Percentiles rank a stretch among this genome's conserved stretches.
Evolutionary conservation across 345 rosid genomes (phyloP).

Genomic region (Eucalyptus urophylla): DNA sequence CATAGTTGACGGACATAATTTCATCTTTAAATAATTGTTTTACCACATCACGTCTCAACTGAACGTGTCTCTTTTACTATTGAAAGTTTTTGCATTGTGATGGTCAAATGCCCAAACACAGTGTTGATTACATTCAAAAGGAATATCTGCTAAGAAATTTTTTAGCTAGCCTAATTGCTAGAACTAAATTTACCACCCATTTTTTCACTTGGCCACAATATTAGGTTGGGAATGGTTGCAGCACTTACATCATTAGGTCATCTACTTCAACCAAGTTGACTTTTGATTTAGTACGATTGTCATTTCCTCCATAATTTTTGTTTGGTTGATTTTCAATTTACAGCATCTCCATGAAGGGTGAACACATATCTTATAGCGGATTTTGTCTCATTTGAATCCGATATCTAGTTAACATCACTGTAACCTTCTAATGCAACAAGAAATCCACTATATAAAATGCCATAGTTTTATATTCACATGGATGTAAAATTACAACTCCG

Average conservation of each 20-base stretch:
- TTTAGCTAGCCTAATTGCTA: neutral
- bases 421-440: neutral
- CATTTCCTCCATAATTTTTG: too few relatives aligned
- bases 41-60: too few relatives aligned
- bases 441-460: neutral
- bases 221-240: neutral
- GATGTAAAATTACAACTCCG: neutral
- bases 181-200: neutral
- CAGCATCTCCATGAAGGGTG: neutral
- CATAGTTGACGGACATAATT: too few relatives aligned
- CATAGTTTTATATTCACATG: neutral
- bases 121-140: too few relatives aligned
- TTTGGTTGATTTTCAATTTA: neutral
- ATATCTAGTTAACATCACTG: neutral
- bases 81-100: neutral
- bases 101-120: neutral
- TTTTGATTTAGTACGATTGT: neutral
- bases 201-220: neutral
- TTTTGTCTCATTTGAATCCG: neutral
- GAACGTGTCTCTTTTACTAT: rapidly evolving
- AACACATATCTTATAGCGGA: neutral
- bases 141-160: neutral
- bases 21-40: too few relatives aligned
- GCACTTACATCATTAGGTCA: neutral
- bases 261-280: neutral